A percentile compares a stretch with the other conserved stretches of the same genome.
Evolutionary conservation across 371 early-diverging fungal genomes (phyloP).

Genomic region (Funneliformis caledonium): DNA sequence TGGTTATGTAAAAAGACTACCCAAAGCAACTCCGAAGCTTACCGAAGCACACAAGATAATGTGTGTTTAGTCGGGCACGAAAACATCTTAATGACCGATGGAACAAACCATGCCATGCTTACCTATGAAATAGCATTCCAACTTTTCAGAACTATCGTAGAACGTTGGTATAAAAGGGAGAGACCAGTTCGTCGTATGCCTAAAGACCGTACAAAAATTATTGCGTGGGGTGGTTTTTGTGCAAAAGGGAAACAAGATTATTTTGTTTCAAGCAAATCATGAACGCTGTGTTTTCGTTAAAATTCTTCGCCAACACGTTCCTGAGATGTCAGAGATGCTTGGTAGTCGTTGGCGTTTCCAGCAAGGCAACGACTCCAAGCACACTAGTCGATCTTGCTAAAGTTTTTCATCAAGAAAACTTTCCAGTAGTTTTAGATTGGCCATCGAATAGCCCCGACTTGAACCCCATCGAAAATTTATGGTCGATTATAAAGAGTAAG

Average conservation of each 20-base stretch:
- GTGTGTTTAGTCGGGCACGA: background rate
- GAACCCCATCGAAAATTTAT: conserved; percentile 18
- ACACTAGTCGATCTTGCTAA: conserved; percentile 3
- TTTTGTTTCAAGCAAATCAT: conserved; percentile 13
- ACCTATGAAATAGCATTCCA: conserved; percentile 17
- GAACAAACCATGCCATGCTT: background rate
- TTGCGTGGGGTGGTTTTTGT: conserved; percentile 8
- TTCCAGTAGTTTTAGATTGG: conserved; percentile 14
- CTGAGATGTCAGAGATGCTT: background rate
- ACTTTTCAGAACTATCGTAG: background rate
- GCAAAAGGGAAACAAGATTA: background rate
- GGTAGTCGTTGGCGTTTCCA: background rate
- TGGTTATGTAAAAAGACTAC: conserved; percentile 9
- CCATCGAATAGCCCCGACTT: conserved; percentile 7
- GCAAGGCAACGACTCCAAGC: conserved; percentile 25
- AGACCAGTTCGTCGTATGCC: background rate
- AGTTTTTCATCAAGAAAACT: background rate
- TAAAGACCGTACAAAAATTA: background rate
- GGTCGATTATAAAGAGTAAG: background rate
- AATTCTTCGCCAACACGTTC: background rate
- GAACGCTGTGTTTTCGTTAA: conserved; percentile 7
- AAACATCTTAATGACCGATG: background rate
- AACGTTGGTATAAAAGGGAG: background rate
- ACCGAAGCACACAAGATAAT: background rate
- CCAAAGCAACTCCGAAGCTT: background rate